A percentile compares a stretch with the other conserved stretches of the same genome.
Evolutionary conservation across 208 protist species (phyloP).

Genomic region (Trypanosoma vivax): DNA sequence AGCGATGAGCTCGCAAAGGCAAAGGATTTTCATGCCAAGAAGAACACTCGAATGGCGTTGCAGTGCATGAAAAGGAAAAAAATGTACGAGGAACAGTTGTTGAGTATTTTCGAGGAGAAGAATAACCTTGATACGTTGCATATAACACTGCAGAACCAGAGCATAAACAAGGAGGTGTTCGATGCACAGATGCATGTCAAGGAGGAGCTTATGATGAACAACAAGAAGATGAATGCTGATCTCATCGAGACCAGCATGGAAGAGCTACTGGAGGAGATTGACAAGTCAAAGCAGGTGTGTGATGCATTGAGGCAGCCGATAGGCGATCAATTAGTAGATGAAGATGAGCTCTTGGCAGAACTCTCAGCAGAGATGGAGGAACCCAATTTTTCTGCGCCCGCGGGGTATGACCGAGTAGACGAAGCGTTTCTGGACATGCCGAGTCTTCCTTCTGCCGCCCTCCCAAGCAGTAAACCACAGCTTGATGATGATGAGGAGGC

Average conservation of each 20-base stretch:
- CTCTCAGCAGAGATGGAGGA: slow-evolving; percentile 65
- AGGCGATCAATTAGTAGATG: slow-evolving; percentile 67
- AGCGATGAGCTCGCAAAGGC: slow-evolving; percentile 71
- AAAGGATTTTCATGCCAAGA: slow-evolving; percentile 75
- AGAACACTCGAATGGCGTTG: slow-evolving; percentile 81
- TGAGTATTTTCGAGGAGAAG: slow-evolving; percentile 49
- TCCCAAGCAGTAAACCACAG: slow-evolving; percentile 22
- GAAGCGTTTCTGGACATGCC: slow-evolving; percentile 32
- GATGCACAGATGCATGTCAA: slow-evolving; percentile 67
- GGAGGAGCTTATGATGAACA: slow-evolving; percentile 64
- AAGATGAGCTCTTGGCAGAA: slow-evolving; percentile 81
- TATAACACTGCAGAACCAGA: slow-evolving; percentile 83
- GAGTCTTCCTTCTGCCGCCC: slow-evolving; percentile 14
- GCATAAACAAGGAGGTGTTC: slow-evolving; percentile 80
- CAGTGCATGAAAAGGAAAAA: slow-evolving; percentile 92
- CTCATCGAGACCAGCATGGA: slow-evolving; percentile 88
- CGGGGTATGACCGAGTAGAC: slow-evolving; percentile 18
- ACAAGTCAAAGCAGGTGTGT: slow-evolving; percentile 83
- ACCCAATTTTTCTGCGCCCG: slow-evolving; percentile 8
- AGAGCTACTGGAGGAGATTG: slow-evolving; percentile 85
- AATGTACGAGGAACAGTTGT: slow-evolving; percentile 79
- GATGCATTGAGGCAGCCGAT: slow-evolving; percentile 80
- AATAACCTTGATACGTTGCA: slow-evolving; percentile 83
- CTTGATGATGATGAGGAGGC: slow-evolving; percentile 72
- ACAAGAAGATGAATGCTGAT: slow-evolving; percentile 84